phyloP scores from a whole-genome alignment of 1,139 yeast species.

The Zygoascus meyerae region DNA sequence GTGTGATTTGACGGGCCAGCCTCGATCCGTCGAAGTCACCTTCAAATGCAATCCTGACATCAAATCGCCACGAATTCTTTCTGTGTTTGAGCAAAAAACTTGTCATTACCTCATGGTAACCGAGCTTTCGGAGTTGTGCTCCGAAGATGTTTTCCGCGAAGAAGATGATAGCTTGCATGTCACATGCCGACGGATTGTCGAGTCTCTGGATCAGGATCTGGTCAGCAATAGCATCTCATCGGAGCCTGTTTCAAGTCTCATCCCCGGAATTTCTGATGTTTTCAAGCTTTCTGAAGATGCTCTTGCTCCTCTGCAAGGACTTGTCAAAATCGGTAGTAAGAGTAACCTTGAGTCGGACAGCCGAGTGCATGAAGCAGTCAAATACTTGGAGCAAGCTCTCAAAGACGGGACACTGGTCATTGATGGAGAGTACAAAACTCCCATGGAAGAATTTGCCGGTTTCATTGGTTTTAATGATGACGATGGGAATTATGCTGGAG shows the following conservation, averaged over 20 bases:
- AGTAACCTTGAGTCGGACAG: too few relatives aligned
- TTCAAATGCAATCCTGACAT: conserved; percentile 55
- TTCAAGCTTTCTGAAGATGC: too few relatives aligned
- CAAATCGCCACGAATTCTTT: conserved; percentile 33
- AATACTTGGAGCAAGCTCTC: neutral
- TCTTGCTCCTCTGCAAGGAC: too few relatives aligned
- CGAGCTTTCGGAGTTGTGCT: conserved; percentile 55
- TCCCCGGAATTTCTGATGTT: too few relatives aligned
- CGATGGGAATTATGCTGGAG: conserved; percentile 15
- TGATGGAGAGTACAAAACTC: conserved; percentile 17
- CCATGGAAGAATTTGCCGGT: conserved; percentile 19
- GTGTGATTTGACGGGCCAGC: conserved; percentile 66
- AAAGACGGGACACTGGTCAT: conserved; percentile 14
- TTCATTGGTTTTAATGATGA: conserved; percentile 19
- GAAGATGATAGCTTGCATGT: conserved; percentile 40
- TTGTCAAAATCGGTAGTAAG: too few relatives aligned
- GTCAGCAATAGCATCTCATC: too few relatives aligned
- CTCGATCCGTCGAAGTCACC: conserved; percentile 57
- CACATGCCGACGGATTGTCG: conserved; percentile 38
- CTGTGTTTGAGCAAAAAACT: conserved; percentile 59
- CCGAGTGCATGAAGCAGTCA: neutral
- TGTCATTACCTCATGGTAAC: conserved; percentile 67
- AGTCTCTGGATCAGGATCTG: too few relatives aligned
- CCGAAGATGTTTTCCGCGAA: conserved; percentile 41
- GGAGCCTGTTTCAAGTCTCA: too few relatives aligned